Percentiles rank a stretch among this genome's conserved stretches.
phyloP scores from a whole-genome alignment of 345 rosid species.

The Rhodomyrtus tomentosa region DNA sequence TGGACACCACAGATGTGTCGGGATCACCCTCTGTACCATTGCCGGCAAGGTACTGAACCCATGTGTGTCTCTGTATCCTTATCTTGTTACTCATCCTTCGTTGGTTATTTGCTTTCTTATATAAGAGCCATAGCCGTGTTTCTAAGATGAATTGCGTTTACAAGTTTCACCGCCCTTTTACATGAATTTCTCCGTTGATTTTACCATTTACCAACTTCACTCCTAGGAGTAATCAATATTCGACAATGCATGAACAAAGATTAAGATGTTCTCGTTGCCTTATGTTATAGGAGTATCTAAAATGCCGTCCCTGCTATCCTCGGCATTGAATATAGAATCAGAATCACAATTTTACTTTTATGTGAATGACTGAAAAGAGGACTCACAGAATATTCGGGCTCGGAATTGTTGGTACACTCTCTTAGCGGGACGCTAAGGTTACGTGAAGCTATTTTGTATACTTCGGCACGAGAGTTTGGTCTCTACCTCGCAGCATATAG shows the following conservation, averaged over 20 bases:
- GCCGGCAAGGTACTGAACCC: not conserved
- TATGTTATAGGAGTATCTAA: no score
- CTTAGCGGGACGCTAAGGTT: slow-evolving; percentile 69
- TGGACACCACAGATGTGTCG: not conserved
- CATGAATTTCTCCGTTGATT: not conserved
- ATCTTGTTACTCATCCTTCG: not conserved
- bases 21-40: not conserved
- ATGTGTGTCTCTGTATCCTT: not conserved
- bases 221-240: not conserved
- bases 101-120: not conserved
- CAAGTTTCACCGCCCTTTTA: not conserved
- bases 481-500: slow-evolving; percentile 90
- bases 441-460: slow-evolving; percentile 62
- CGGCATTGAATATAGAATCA: no score
- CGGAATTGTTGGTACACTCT: slow-evolving; percentile 70
- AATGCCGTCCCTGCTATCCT: no score
- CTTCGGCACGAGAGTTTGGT: slow-evolving; percentile 87
- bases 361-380: no score
- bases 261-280: no score
- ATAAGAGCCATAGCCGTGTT: not conserved
- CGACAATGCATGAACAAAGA: no score
- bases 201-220: not conserved
- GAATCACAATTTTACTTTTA: no score
- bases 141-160: not conserved
- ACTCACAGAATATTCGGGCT: slow-evolving; percentile 65